A percentile compares a stretch with the other conserved stretches of the same genome.
phyloP scores from a whole-genome alignment of 768 basidiomycete genomes.

The Arthromyces matolae region DNA sequence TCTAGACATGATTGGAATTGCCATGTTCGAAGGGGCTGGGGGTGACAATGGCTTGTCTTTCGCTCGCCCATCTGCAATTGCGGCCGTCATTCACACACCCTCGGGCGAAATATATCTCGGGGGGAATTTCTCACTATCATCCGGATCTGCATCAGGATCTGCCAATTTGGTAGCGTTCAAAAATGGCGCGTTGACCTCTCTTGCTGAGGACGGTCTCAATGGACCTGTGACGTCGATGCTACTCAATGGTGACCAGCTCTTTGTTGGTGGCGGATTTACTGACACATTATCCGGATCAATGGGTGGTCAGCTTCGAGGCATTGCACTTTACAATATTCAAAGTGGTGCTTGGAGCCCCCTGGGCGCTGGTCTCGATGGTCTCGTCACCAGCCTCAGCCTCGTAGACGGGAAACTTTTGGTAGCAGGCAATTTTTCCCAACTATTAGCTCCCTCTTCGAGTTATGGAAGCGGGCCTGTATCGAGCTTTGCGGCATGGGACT shows the following conservation, averaged over 20 bases:
- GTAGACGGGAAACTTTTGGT: slow-evolving; percentile 53
- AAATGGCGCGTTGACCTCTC: slow-evolving; percentile 46
- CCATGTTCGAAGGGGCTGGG: slow-evolving; percentile 61
- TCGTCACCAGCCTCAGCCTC: slow-evolving; percentile 59
- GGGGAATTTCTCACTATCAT: slow-evolving; percentile 67
- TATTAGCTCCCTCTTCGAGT: slow-evolving; percentile 30
- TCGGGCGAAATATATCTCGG: slow-evolving; percentile 69
- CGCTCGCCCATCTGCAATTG: slow-evolving; percentile 37
- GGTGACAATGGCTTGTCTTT: slow-evolving; percentile 34
- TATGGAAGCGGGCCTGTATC: slow-evolving; percentile 35
- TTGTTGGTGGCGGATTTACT: slow-evolving; percentile 84
- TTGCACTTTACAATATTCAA: slow-evolving; percentile 70
- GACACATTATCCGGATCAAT: slow-evolving; percentile 57
- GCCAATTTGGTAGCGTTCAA: slow-evolving; percentile 75
- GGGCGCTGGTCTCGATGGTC: slow-evolving; percentile 72
- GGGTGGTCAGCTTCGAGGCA: slow-evolving; percentile 47
- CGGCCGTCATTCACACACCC: slow-evolving; percentile 59
- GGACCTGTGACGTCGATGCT: slow-evolving; percentile 70
- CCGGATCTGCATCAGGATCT: slow-evolving; percentile 50
- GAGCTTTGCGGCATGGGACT: slow-evolving; percentile 79
- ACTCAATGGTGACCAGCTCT: slow-evolving; percentile 62
- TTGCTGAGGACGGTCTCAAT: slow-evolving; percentile 72
- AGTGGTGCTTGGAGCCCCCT: slow-evolving; percentile 66
- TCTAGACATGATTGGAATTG: slow-evolving; percentile 59
- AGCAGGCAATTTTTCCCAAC: slow-evolving; percentile 70